Conservation (phyloP, 148 eudicot species). For the Vaccinium corymbosum region DNA sequence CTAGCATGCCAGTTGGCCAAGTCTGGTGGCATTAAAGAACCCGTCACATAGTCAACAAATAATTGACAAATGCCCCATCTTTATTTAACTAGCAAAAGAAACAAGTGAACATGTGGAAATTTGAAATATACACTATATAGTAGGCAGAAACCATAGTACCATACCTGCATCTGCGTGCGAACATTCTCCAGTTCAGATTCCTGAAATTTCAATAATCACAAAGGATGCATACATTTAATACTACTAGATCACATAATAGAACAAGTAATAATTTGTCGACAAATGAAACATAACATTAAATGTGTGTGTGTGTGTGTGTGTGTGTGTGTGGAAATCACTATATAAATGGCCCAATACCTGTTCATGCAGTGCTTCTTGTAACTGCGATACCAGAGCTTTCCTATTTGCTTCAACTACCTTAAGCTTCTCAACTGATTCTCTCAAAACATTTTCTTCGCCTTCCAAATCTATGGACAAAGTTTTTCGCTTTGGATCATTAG, state of each 20-base stretch:
- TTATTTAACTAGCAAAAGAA: conserved; percentile 3
- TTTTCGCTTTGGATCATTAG: conserved; percentile 70
- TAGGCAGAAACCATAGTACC: conserved; percentile 11
- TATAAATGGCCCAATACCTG: conserved; percentile 47
- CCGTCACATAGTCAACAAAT: background rate
- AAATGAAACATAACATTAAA: background rate
- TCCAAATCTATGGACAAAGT: conserved; percentile 65
- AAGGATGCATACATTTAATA: background rate
- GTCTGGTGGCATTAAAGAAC: background rate
- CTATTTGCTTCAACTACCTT: conserved; percentile 79
- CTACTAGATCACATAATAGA: background rate
- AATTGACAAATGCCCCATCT: background rate
- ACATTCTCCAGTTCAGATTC: conserved; percentile 89
- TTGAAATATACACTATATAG: background rate
- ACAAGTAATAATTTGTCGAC: background rate
- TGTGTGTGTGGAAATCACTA: too few relatives aligned
- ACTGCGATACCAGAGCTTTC: conserved; percentile 59
- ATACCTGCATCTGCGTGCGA: conserved; percentile 88
- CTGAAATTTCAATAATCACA: conserved; percentile 32
- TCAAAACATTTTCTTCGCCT: conserved; percentile 63
- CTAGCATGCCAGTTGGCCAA: background rate
- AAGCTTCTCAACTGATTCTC: conserved; percentile 69
- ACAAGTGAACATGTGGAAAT: background rate
- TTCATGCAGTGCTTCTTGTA: conserved; percentile 73
- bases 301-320: too few relatives aligned